Percentiles rank a stretch among this genome's conserved stretches.
Evolutionary conservation across 208 protist genomes (phyloP).

Genomic region (Leishmania amazonensis): DNA sequence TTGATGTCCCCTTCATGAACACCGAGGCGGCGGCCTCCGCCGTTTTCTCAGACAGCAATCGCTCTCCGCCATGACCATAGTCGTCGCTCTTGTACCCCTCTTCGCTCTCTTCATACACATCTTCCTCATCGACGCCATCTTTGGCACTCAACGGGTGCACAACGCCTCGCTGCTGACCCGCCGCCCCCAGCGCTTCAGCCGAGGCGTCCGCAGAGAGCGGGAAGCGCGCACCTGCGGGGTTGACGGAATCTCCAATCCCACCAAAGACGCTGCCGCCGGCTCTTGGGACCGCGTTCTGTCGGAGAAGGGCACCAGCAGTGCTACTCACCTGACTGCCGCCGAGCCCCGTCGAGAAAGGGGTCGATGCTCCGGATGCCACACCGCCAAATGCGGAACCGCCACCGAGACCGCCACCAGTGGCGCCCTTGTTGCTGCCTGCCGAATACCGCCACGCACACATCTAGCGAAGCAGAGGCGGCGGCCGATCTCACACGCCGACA

Average conservation of each 20-base stretch:
- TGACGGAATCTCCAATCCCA: not conserved
- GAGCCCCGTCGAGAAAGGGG: slow-evolving; percentile 19
- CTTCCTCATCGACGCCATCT: slow-evolving; percentile 29
- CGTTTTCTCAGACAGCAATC: not conserved
- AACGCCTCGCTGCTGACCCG: slow-evolving; percentile 13
- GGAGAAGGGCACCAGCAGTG: slow-evolving; percentile 56
- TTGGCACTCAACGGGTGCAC: slow-evolving; percentile 7
- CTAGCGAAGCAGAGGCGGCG: not conserved
- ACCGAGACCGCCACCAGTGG: not conserved
- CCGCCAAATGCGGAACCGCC: slow-evolving; percentile 11
- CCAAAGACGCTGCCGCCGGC: slow-evolving; percentile 5
- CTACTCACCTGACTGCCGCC: slow-evolving; percentile 1
- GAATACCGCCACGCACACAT: slow-evolving; percentile 74
- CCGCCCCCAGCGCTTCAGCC: slow-evolving; percentile 13
- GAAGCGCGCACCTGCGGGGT: slow-evolving; percentile 1
- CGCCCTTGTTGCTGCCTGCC: slow-evolving; percentile 15
- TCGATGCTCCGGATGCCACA: not conserved
- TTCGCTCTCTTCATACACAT: slow-evolving; percentile 32
- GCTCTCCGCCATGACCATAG: not conserved
- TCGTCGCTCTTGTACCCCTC: slow-evolving; percentile 18
- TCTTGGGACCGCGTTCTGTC: slow-evolving; percentile 42
- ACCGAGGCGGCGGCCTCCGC: not conserved
- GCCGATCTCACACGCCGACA: not conserved
- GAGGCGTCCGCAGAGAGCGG: slow-evolving; percentile 14
- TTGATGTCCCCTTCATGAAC: slow-evolving; percentile 4